Conservation (phyloP, 805 yeast genomes). For the Debaryomyces prosopidis region DNA sequence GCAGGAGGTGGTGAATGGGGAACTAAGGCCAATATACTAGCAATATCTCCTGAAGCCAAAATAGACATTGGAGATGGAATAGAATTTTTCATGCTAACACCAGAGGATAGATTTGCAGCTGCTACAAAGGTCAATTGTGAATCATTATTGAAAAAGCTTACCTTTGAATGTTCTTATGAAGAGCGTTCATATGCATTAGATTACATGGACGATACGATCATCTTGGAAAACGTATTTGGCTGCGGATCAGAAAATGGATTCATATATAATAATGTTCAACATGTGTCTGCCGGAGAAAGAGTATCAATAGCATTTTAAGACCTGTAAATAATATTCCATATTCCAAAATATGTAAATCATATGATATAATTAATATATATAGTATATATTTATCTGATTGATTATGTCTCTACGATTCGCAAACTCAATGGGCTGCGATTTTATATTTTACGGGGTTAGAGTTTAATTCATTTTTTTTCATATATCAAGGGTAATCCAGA, state of each 20-base stretch:
- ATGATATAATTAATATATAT: too few species aligned
- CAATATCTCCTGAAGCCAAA: conserved; percentile 58
- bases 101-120: conserved; percentile 23
- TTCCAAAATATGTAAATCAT: too few species aligned
- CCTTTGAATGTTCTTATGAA: conserved; percentile 35
- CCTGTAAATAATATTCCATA: not conserved
- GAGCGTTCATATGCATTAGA: conserved; percentile 21
- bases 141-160: conserved; percentile 7
- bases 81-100: conserved; percentile 47
- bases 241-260: conserved; percentile 36
- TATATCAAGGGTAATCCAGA: not conserved
- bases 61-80: conserved; percentile 46
- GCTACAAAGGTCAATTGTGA: conserved; percentile 9
- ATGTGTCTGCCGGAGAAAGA: conserved; percentile 31
- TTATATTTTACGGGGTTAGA: too few species aligned
- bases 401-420: too few species aligned
- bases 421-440: too few species aligned
- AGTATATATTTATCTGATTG: too few species aligned
- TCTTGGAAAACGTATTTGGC: conserved; percentile 23
- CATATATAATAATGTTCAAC: conserved; percentile 22
- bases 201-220: conserved; percentile 1
- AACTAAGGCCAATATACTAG: conserved; percentile 64
- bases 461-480: too few species aligned
- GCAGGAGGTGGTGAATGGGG: conserved; percentile 85
- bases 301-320: conserved; percentile 6